Conservation (phyloP, 352 stramenopile species). For the Chrysophaeum taylorii region DNA sequence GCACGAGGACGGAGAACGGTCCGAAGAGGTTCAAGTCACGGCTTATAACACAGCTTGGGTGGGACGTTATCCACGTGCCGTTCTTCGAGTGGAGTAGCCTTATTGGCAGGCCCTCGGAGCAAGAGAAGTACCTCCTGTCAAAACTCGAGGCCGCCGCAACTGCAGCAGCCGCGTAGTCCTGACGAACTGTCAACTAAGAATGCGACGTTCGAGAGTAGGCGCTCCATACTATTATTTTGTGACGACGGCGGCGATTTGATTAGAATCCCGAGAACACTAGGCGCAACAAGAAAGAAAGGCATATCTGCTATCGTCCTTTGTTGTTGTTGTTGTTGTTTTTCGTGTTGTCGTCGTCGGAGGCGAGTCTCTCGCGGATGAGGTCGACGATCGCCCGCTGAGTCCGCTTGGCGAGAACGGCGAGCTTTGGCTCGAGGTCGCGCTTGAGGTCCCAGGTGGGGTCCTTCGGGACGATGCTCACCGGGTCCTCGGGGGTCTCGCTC, state of each 20-base stretch:
- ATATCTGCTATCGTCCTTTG: too few species aligned
- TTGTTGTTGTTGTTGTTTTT: too few species aligned
- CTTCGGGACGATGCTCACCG: constrained; percentile 11
- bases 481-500: neutral
- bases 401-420: constrained; percentile 12
- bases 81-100: constrained; percentile 43
- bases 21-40: constrained; percentile 41
- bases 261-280: too few species aligned
- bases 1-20: constrained; percentile 27
- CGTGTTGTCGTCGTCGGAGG: too few species aligned
- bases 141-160: too few species aligned
- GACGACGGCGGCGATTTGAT: too few species aligned
- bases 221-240: too few species aligned
- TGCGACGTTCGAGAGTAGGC: too few species aligned
- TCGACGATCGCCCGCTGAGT: constrained; percentile 22
- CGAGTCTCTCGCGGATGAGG: constrained; percentile 15
- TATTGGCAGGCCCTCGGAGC: neutral
- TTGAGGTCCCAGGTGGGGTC: constrained; percentile 26
- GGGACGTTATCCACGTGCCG: constrained; percentile 46
- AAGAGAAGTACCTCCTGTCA: neutral
- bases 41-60: constrained; percentile 42
- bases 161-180: too few species aligned
- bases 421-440: constrained; percentile 14
- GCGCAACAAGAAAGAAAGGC: too few species aligned
- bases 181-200: too few species aligned